Conservation (phyloP, 1,139 yeast species). For the Diutina neorugosa region DNA sequence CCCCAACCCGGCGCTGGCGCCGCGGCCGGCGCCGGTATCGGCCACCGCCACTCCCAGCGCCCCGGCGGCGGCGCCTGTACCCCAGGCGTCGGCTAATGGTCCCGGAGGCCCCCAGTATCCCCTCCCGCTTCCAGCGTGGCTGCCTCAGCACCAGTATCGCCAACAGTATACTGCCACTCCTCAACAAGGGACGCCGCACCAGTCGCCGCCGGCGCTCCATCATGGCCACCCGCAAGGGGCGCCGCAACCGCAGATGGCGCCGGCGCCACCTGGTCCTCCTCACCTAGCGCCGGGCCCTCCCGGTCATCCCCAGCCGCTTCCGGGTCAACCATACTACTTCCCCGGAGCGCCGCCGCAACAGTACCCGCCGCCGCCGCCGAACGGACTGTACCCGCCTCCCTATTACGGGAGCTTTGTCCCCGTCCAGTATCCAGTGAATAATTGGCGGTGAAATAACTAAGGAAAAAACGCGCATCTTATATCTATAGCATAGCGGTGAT, state of each 20-base stretch:
- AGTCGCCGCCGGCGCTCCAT: constrained; percentile 6
- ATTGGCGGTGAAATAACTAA: background rate
- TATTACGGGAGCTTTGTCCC: constrained; percentile 3
- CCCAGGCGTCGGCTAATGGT: constrained; percentile 6
- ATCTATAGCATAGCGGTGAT: background rate
- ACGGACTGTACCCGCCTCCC: constrained; percentile 1
- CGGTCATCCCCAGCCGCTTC: background rate
- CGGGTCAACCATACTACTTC: background rate
- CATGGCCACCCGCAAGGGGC: constrained; percentile 7
- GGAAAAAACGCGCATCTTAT: background rate
- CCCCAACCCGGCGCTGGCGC: constrained; percentile 8
- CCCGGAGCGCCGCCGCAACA: constrained; percentile 2
- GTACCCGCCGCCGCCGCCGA: constrained; percentile 2
- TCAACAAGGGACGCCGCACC: constrained; percentile 5
- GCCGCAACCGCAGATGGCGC: constrained; percentile 5
- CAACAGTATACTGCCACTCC: constrained; percentile 5
- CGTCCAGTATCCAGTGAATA: constrained; percentile 3
- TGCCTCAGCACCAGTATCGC: constrained; percentile 5
- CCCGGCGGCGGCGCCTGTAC: constrained; percentile 8
- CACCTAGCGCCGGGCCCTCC: background rate
- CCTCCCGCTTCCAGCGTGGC: constrained; percentile 6
- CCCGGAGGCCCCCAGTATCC: constrained; percentile 6
- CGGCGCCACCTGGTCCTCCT: constrained; percentile 1
- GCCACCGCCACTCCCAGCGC: constrained; percentile 8
- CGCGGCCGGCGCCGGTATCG: constrained; percentile 7